phyloP scores from a whole-genome alignment of 2,329 filamentous ascomycete genomes.

The Colletotrichum lini region DNA sequence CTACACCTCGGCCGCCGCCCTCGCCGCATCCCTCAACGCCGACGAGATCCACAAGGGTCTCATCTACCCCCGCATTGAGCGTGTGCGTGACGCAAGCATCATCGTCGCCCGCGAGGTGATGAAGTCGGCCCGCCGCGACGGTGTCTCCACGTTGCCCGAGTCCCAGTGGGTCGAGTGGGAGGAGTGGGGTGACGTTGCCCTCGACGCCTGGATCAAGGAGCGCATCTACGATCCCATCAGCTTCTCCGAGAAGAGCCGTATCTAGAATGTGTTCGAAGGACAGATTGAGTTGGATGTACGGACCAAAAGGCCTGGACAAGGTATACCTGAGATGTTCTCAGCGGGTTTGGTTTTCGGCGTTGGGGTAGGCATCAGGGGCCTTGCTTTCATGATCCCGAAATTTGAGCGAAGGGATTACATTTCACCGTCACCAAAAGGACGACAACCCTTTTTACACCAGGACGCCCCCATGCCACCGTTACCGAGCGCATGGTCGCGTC shows the following conservation, averaged over 20 bases:
- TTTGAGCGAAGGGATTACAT: conserved; percentile 35
- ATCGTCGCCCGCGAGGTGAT: conserved; percentile 92
- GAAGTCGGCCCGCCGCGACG: conserved; percentile 87
- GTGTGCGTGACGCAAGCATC: conserved; percentile 91
- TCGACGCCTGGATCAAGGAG: conserved; percentile 73
- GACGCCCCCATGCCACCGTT: conserved; percentile 28
- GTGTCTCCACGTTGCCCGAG: conserved; percentile 79
- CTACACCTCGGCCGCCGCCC: conserved; percentile 89
- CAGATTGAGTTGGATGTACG: conserved; percentile 39
- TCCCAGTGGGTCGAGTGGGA: conserved; percentile 81
- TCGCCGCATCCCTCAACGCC: conserved; percentile 82
- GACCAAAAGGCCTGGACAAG: conserved; percentile 27
- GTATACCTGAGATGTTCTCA: conserved; percentile 38
- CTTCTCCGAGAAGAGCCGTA: conserved; percentile 52
- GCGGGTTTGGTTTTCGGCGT: conserved; percentile 36
- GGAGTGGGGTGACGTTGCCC: conserved; percentile 76
- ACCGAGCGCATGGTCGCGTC: conserved; percentile 33
- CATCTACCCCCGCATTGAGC: conserved; percentile 91
- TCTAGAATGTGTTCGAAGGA: conserved; percentile 27
- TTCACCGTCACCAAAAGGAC: conserved; percentile 32
- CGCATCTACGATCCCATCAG: conserved; percentile 72
- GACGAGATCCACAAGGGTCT: conserved; percentile 88
- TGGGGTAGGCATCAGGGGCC: conserved; percentile 37
- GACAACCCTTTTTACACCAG: conserved; percentile 31
- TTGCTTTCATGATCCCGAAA: conserved; percentile 35